These are phyloP conservation scores for Pholiota molesta DNA, from an alignment of 768 basidiomycete species.

Conservation along the genomic window DNA sequence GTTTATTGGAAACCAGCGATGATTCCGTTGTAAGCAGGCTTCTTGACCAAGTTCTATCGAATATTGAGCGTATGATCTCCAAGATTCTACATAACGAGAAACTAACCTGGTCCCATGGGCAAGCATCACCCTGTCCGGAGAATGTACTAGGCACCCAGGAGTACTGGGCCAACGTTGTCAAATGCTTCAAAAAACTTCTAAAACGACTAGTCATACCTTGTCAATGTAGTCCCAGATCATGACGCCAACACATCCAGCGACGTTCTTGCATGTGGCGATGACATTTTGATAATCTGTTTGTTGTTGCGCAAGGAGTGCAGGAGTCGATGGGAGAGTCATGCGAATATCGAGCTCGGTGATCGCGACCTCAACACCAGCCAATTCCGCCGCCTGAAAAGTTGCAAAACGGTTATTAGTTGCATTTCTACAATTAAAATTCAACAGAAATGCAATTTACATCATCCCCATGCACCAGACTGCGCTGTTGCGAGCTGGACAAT, in stretches of 20 bases:
- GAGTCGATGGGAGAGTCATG: slow-evolving; percentile 55
- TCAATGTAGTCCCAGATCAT: slow-evolving; percentile 52
- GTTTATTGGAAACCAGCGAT: not conserved
- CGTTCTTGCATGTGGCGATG: slow-evolving; percentile 53
- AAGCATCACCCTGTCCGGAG: slow-evolving; percentile 40
- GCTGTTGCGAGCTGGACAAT: slow-evolving; percentile 7
- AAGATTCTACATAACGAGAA: not conserved
- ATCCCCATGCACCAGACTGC: slow-evolving; percentile 23
- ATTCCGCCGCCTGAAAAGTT: slow-evolving; percentile 23
- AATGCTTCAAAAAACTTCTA: not conserved
- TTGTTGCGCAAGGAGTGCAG: slow-evolving; percentile 53
- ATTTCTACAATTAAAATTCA: no score
- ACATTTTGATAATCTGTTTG: slow-evolving; percentile 59
- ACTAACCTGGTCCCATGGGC: slow-evolving; percentile 40
- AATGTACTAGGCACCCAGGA: slow-evolving; percentile 44
- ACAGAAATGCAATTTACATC: slow-evolving; percentile 18
- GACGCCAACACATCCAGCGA: slow-evolving; percentile 44
- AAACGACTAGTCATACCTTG: slow-evolving; percentile 24
- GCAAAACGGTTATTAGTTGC: not conserved
- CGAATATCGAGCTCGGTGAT: slow-evolving; percentile 72
- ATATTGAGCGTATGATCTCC: not conserved
- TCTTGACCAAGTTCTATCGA: not conserved
- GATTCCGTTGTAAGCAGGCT: not conserved
- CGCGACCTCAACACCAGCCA: slow-evolving; percentile 58
- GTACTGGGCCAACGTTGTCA: slow-evolving; percentile 25